Conservation (phyloP, 2,329 filamentous ascomycete genomes). For the Aspergillus japonicus region DNA sequence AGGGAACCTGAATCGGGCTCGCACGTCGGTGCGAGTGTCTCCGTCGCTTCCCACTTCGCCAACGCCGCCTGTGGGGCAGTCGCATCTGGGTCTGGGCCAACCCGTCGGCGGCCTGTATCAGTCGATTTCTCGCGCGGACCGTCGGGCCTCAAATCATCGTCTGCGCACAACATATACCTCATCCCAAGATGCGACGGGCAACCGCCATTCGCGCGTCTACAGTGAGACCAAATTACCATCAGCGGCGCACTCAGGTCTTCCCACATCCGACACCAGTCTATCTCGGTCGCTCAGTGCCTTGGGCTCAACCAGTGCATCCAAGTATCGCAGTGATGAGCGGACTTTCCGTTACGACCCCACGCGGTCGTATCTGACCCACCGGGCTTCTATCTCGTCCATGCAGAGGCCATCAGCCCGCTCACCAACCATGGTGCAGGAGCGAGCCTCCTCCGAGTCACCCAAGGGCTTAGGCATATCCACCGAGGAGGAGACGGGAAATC, state of each 20-base stretch:
- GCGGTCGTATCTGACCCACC: conserved; percentile 34
- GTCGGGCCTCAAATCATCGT: conserved; percentile 47
- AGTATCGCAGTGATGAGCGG: conserved; percentile 32
- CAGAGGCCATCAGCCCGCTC: conserved; percentile 17
- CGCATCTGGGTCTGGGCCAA: conserved; percentile 36
- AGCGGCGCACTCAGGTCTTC: conserved; percentile 29
- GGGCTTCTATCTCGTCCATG: conserved; percentile 42
- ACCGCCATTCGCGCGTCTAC: conserved; percentile 59
- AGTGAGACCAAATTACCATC: conserved; percentile 60
- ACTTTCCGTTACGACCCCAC: conserved; percentile 35
- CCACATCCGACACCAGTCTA: conserved; percentile 39
- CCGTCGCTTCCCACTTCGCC: conserved; percentile 52
- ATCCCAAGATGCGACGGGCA: conserved; percentile 37
- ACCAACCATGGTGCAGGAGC: conserved; percentile 16
- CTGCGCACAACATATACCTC: conserved; percentile 39
- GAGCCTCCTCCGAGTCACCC: conserved; percentile 22
- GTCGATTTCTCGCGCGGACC: conserved; percentile 42
- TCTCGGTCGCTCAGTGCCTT: conserved; percentile 64
- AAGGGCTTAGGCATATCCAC: conserved; percentile 29
- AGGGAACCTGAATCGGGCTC: conserved; percentile 78
- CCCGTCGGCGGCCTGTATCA: conserved; percentile 44
- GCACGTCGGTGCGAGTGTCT: conserved; percentile 62
- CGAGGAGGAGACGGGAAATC: conserved; percentile 25
- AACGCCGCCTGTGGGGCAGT: conserved; percentile 34
- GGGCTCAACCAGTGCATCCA: conserved; percentile 36